phyloP scores from a whole-genome alignment of 1,139 yeast species.

The Diutina pseudorugosa region DNA sequence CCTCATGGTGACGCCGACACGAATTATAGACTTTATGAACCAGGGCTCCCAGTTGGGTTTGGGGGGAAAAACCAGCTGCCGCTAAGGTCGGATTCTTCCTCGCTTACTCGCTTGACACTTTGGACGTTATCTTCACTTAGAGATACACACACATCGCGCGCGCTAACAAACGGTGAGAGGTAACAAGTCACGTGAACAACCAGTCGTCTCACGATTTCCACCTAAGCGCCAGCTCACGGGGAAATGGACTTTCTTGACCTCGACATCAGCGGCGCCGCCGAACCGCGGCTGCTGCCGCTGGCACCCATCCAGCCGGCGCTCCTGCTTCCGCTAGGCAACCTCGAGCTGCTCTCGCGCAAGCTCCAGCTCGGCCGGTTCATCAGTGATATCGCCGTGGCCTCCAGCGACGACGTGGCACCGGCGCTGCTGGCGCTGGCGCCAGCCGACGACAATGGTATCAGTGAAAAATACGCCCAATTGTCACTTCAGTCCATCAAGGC shows the following conservation, averaged over 20 bases:
- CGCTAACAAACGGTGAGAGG: no score
- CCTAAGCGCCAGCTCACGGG: no score
- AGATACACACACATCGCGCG: no score
- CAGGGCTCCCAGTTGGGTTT: no score
- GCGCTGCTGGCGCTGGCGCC: background rate
- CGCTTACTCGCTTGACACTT: no score
- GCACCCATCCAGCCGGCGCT: constrained; percentile 2
- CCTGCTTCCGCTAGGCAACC: background rate
- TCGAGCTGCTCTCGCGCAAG: background rate
- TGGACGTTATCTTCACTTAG: no score
- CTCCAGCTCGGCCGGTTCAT: constrained; percentile 1
- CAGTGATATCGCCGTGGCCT: background rate
- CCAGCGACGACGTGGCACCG: background rate
- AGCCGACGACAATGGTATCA: background rate
- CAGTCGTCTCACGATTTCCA: background rate
- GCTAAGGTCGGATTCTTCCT: no score
- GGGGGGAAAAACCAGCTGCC: no score
- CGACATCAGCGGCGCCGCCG: background rate
- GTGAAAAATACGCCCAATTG: constrained; percentile 25
- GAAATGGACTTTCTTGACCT: constrained; percentile 1
- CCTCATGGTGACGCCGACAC: no score
- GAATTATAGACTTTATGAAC: no score
- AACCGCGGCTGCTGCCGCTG: background rate
- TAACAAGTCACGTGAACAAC: background rate
- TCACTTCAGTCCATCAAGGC: constrained; percentile 11